Evolutionary conservation across 106 monocot genomes (phyloP), one percentile per base, ranked within the genome.

Genomic region (Vanilla planifolia): DNA sequence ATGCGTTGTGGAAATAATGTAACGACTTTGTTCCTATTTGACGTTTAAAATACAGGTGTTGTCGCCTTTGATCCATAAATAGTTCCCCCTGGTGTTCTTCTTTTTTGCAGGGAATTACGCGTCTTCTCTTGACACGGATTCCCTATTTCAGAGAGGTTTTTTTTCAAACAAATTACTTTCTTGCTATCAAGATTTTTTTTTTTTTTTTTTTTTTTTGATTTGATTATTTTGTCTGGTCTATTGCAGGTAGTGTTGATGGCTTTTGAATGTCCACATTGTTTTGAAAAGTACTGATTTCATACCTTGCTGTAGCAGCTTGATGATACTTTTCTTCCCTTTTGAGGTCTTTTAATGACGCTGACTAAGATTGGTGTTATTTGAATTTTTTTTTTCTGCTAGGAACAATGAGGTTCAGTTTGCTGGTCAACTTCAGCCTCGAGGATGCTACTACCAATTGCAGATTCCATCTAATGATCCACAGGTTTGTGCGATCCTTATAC

Each of bases 321-420:
- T 0, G 8, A 61, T 37, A 23, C 7, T 48, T 48, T n/a, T 16
- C 11, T 48, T 24, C n/a, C 7, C 11, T 48, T 48, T 48, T 6
- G 25, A 23, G 25, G 23, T 53, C 4, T 30, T 16, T 15, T 32
- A 53, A 29, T 5, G 0, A 9, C n/a, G 28, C 28, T 4, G 11
- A 11, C 48, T 48, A 48, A 30, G 7, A 14, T 63, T 33, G 28
- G 14, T 46, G 17, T 5, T 46, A 45, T 44, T 44, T 5, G 35
- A 21, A 17, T 37, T 35, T 44, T 34, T 40, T 44, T 3, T 40
- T 44, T 3, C 27, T 34, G 29, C 39, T 33, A 98, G 98, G 73
- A 98, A 98, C 45, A 98, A 92, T 61, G 98, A 98, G 60, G 71
- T 98, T 21, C 98, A 98, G 68, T 98, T 98, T 78, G 91, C 98